Evolutionary conservation across 441 rosid genomes (phyloP).

Genomic region (Gossypium schwendimanii): DNA sequence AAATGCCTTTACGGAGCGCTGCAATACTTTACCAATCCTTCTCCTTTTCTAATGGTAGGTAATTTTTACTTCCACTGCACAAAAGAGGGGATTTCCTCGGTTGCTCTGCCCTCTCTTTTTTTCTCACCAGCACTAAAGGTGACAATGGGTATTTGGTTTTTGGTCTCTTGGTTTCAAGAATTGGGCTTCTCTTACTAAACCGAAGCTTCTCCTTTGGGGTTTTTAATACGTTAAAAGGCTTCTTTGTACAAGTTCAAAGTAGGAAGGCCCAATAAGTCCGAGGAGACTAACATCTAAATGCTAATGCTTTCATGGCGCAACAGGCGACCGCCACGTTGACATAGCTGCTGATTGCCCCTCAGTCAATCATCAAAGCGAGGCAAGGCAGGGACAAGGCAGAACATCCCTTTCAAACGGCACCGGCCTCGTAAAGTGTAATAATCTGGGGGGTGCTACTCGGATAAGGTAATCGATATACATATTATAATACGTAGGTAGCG

Average conservation of each 20-base stretch:
- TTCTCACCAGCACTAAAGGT: background rate
- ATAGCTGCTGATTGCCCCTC: background rate
- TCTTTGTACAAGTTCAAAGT: background rate
- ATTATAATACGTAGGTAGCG: background rate
- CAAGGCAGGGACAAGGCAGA: background rate
- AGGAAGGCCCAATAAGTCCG: background rate
- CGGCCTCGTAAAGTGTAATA: slow-evolving; percentile 15
- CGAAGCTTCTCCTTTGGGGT: background rate
- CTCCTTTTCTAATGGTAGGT: too few relatives aligned
- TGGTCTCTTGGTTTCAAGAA: background rate
- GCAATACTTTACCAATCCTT: too few relatives aligned
- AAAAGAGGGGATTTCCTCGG: background rate
- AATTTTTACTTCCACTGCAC: too few relatives aligned
- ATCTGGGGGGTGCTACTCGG: slow-evolving; percentile 10
- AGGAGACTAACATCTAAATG: background rate
- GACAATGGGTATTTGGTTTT: background rate
- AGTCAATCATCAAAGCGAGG: background rate
- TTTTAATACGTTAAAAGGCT: background rate
- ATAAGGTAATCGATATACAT: slow-evolving; percentile 9
- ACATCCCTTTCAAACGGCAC: slow-evolving; percentile 9
- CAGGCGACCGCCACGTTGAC: background rate
- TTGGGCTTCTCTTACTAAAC: background rate
- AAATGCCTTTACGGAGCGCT: too few relatives aligned
- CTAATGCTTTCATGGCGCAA: background rate
- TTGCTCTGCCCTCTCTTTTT: background rate